These are phyloP conservation scores for Eucalyptus sideroxylon DNA, from an alignment of 345 rosid species.

Conservation along the genomic window DNA sequence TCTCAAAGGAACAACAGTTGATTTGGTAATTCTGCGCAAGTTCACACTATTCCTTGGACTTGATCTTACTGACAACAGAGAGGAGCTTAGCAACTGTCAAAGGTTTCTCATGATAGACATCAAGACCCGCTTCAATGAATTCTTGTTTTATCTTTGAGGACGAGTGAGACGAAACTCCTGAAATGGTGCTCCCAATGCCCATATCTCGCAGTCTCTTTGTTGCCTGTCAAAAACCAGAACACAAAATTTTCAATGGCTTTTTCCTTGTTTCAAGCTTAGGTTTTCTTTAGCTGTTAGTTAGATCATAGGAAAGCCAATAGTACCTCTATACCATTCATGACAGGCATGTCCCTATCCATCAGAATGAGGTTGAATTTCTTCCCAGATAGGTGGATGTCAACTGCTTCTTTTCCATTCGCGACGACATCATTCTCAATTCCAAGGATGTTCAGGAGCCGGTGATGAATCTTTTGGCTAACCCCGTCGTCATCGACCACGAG, in stretches of 20 bases:
- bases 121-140: slow-evolving; percentile 69
- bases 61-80: slow-evolving; percentile 27
- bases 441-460: slow-evolving; percentile 28
- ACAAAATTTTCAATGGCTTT: not conserved
- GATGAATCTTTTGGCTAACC: slow-evolving; percentile 38
- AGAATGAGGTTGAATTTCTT: slow-evolving; percentile 57
- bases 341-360: slow-evolving; percentile 91
- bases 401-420: slow-evolving; percentile 60
- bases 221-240: slow-evolving; percentile 20
- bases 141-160: slow-evolving; percentile 26
- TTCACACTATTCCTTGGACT: not conserved
- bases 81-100: slow-evolving; percentile 49
- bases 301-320: not conserved
- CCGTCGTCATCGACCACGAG: slow-evolving; percentile 58
- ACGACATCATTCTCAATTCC: slow-evolving; percentile 41
- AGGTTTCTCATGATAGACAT: slow-evolving; percentile 79
- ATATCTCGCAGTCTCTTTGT: slow-evolving; percentile 52
- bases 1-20: not conserved
- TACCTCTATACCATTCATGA: slow-evolving; percentile 85
- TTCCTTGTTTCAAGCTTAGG: not conserved
- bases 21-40: not conserved
- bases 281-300: not conserved
- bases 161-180: slow-evolving; percentile 50
- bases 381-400: slow-evolving; percentile 50
- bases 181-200: slow-evolving; percentile 62